Evolutionary conservation across 352 stramenopile species (phyloP), one percentile per base, ranked within the genome.

Genomic region (Achlya hypogyna): DNA sequence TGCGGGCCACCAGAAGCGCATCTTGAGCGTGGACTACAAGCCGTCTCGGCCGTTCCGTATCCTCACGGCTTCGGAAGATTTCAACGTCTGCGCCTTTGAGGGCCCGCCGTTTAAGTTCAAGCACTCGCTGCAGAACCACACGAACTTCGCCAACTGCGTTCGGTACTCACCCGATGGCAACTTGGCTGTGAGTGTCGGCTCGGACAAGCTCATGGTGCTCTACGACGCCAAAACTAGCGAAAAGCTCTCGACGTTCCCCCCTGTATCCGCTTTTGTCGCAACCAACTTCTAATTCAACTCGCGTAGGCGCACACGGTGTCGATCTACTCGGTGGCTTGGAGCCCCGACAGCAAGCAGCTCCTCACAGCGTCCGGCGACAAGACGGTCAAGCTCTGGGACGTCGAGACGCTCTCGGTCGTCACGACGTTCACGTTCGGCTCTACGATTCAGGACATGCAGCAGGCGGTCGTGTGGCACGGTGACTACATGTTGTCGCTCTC

Each of bases 51-150:
- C 97, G 23, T 98, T 98, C 76, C 88, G 93, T 43, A 91, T 99
- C 71, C 92, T 97, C 60, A 98, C 92, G 8, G 91, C 83, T 12
- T 95, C 84, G 52, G 95, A 99, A 70, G 97, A 99, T 80, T 95
- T 96, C 20, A 97, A 95, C 56, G 82, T 96, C 14, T 90, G 95
- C 43, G 97, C 98, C 69, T 97, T 93, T 72, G 82, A 96, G 71
- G 96, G 96, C 22, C 96, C 96, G 27, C 97, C 97, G 12, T 99
- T 99, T 78, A 95, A 97, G 75, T 91, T 98, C 71, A 91, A 98
- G 51, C 78, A 96, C 51, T 95, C 95, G 69, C 89, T 90, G 75
- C 96, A 97, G 71, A 86, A 87, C 71, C 97, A 99, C 82, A 88
- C 78, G 5, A 98, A 97, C 78, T 98, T 98, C 69, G 91, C 98